Evolutionary conservation across 2,329 filamentous ascomycete species (phyloP), one percentile per base, ranked within the genome.

Genomic region (Eutypa lata): DNA sequence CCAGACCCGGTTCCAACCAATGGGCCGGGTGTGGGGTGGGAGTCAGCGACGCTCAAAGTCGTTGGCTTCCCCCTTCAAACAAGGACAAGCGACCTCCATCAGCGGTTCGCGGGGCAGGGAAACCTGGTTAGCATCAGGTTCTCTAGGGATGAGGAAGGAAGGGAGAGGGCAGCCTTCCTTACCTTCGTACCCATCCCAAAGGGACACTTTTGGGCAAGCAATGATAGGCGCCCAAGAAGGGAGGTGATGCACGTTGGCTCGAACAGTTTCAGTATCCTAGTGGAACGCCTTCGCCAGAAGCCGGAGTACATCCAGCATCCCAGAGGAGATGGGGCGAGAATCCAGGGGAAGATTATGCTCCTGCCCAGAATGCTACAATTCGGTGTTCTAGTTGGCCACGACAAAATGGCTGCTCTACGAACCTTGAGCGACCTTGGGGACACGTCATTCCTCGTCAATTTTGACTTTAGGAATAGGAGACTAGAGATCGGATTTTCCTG

Each of bases 401-500:
- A 70, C 2, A 73, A 74, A 0, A 83, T 91, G 76, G 80, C 86
- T 65, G 68, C 76, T 8, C 81, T 89, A 76, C 79, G 78, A 49
- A 77, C 73, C 3, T 59, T 74, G 7, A 47, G 59, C 2, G 54
- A 55, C 43, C 53, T 45, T 13, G 45, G 37, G 7, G 44, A 53
- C 19, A 48, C 57, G 16, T 53, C 65, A 1, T 62, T 75, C 35
- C 60, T 59, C 3, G 62, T 81, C 16, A 63, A 68, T 11, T 60
- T 77, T 1, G 71, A 79, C 50, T 62, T 80, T 2, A 53, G 55
- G 16, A 61, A 55, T 11, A 74, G 71, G 51, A 68, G 65, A 47
- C 56, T 81, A 7, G 67, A 72, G 24, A 66, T 78, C 13, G 61
- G 62, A 28, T 81, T 80, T 50, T 53, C 58, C 19, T 67, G 64